phyloP scores from a whole-genome alignment of 257 asterid species.

The Nicotiana benthamiana region DNA sequence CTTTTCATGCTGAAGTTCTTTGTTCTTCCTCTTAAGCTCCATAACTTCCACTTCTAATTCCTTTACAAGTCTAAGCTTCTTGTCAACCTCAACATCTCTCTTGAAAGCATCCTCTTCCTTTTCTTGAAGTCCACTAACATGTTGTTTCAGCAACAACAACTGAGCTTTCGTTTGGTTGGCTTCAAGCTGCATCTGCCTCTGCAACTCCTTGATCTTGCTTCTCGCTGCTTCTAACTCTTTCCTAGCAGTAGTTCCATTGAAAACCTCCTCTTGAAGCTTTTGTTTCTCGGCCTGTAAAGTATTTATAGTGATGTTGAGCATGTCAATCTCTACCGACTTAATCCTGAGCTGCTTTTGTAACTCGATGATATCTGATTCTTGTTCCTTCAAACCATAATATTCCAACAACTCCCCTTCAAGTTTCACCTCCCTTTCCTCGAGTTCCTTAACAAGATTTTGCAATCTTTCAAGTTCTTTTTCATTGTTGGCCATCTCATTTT shows the following conservation, averaged over 20 bases:
- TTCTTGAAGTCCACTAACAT: constrained; percentile 72
- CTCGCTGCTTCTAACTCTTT: constrained; percentile 74
- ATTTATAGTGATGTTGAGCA: constrained; percentile 74
- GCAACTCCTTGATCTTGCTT: constrained; percentile 72
- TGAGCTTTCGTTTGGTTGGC: constrained; percentile 88
- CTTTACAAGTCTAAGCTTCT: constrained; percentile 65
- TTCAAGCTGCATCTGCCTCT: constrained; percentile 83
- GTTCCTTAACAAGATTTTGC: constrained; percentile 60
- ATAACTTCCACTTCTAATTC: constrained; percentile 80
- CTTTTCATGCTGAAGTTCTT: constrained; percentile 89
- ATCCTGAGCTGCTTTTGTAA: constrained; percentile 80
- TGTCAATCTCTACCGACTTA: constrained; percentile 75
- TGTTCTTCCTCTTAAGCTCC: constrained; percentile 89
- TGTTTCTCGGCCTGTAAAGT: constrained; percentile 82
- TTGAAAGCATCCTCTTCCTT: constrained; percentile 65
- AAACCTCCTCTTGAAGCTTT: constrained; percentile 81
- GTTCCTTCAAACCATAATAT: constrained; percentile 84
- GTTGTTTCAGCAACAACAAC: constrained; percentile 79
- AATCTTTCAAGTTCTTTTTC: constrained; percentile 66
- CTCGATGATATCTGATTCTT: constrained; percentile 68
- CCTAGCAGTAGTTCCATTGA: constrained; percentile 47
- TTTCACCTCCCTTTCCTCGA: constrained; percentile 89
- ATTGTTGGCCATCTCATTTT: constrained; percentile 65
- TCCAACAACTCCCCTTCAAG: constrained; percentile 92
- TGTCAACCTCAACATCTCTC: constrained; percentile 62